Evolutionary conservation across 495 filamentous ascomycete genomes (phyloP).

Genomic region (Aspergillus sclerotiicarbonarius): DNA sequence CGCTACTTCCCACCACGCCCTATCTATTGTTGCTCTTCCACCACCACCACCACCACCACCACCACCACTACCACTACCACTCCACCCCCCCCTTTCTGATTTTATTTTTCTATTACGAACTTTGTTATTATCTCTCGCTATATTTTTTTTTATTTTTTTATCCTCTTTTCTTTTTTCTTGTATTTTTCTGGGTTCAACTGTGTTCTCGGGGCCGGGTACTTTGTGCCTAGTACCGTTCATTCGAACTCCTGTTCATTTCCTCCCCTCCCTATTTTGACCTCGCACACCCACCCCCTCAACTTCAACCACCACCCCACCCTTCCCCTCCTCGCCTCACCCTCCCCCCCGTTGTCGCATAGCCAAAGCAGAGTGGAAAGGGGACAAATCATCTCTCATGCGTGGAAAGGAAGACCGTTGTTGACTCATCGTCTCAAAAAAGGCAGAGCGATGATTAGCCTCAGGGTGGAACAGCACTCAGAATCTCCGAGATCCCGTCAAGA

Average conservation of each 20-base stretch:
- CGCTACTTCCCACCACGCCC: not conserved
- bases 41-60: not conserved
- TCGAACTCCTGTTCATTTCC: constrained; percentile 1
- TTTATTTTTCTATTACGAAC: not conserved
- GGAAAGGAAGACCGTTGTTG: constrained; percentile 22
- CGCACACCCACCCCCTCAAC: not conserved
- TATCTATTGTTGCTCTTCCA: not conserved
- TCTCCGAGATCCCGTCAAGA: constrained; percentile 44
- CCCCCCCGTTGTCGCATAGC: not conserved
- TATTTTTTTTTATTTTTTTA: not conserved
- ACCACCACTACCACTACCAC: not conserved
- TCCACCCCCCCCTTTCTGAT: not conserved
- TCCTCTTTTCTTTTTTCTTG: not conserved
- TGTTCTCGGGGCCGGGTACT: too few species aligned
- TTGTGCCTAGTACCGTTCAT: not conserved
- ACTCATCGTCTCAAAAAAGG: constrained; percentile 36
- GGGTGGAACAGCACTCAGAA: constrained; percentile 49
- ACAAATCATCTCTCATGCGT: constrained; percentile 18
- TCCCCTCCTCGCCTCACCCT: constrained; percentile 1
- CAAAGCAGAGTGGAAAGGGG: constrained; percentile 7
- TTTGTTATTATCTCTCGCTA: constrained; percentile 1
- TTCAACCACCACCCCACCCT: not conserved
- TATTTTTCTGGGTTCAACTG: too few species aligned
- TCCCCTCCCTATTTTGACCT: not conserved
- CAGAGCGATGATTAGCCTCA: constrained; percentile 54